Evolutionary conservation across 805 yeast genomes (phyloP).

Genomic region (Starmerella floricola): DNA sequence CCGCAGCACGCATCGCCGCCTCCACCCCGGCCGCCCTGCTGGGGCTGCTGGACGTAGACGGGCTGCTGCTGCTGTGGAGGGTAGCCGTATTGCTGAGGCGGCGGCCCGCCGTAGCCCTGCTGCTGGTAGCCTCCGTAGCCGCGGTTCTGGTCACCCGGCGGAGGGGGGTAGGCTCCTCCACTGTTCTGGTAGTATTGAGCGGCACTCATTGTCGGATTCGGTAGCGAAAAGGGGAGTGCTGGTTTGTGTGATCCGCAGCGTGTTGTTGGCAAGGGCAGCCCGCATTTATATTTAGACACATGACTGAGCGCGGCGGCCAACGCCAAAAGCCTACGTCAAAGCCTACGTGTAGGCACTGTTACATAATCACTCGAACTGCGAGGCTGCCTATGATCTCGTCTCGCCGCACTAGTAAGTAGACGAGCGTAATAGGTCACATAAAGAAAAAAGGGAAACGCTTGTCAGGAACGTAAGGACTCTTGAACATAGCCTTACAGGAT

Average conservation of each 20-base stretch:
- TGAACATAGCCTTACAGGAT: no score
- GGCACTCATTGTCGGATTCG: slow-evolving; percentile 13
- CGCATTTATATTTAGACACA: neutral
- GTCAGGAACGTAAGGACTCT: no score
- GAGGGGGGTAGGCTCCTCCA: slow-evolving; percentile 11
- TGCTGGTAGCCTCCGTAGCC: slow-evolving; percentile 24
- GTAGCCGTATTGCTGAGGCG: slow-evolving; percentile 22
- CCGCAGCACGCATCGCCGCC: slow-evolving; percentile 24
- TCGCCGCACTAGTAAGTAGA: no score
- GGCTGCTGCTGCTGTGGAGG: slow-evolving; percentile 28
- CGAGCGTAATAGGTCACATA: no score
- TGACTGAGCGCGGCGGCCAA: no score
- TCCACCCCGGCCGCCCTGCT: slow-evolving; percentile 20
- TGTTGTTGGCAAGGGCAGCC: no score
- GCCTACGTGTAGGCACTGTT: no score
- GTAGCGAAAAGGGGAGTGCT: neutral
- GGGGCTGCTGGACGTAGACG: slow-evolving; percentile 28
- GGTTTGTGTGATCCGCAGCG: neutral
- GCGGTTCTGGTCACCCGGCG: slow-evolving; percentile 9
- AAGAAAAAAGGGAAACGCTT: no score
- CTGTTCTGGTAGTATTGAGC: slow-evolving; percentile 17
- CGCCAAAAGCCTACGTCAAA: no score
- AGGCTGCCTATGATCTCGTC: no score
- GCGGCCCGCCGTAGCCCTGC: slow-evolving; percentile 18
- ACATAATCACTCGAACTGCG: no score